Conservation (phyloP, 331 rosid species). For the Acacia pycnantha region DNA sequence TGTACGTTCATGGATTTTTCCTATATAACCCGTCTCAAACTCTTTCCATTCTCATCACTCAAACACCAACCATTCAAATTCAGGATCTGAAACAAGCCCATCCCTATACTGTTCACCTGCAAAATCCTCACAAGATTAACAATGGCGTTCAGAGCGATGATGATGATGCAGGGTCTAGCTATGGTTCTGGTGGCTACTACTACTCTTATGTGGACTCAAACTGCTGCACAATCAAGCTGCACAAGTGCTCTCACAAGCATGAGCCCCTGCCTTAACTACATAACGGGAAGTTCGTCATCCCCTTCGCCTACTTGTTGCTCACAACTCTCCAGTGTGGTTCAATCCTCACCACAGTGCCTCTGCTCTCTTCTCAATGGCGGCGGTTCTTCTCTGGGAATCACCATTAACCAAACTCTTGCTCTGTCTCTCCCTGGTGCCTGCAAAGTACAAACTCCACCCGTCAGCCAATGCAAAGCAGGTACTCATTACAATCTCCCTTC, state of each 20-base stretch:
- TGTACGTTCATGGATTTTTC: not conserved
- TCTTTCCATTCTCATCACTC: not conserved
- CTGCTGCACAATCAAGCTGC: slow-evolving; percentile 61
- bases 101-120: not conserved
- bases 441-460: slow-evolving; percentile 58
- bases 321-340: slow-evolving; percentile 59
- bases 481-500: not conserved
- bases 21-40: slow-evolving; percentile 30
- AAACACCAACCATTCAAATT: not conserved
- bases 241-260: slow-evolving; percentile 43
- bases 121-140: not conserved
- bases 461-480: slow-evolving; percentile 62
- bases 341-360: slow-evolving; percentile 70
- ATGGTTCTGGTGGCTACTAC: slow-evolving; percentile 34
- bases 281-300: slow-evolving; percentile 58
- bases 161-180: slow-evolving; percentile 26
- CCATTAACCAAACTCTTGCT: slow-evolving; percentile 66
- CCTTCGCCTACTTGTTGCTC: slow-evolving; percentile 78
- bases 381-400: slow-evolving; percentile 48
- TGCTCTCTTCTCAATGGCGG: slow-evolving; percentile 61
- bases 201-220: slow-evolving; percentile 28
- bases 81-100: not conserved
- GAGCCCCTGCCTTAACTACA: slow-evolving; percentile 58
- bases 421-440: slow-evolving; percentile 67
- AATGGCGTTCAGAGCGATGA: slow-evolving; percentile 41